These are phyloP conservation scores for Volutella citrinella DNA, from an alignment of 2,329 filamentous ascomycete species.

Conservation along the genomic window DNA sequence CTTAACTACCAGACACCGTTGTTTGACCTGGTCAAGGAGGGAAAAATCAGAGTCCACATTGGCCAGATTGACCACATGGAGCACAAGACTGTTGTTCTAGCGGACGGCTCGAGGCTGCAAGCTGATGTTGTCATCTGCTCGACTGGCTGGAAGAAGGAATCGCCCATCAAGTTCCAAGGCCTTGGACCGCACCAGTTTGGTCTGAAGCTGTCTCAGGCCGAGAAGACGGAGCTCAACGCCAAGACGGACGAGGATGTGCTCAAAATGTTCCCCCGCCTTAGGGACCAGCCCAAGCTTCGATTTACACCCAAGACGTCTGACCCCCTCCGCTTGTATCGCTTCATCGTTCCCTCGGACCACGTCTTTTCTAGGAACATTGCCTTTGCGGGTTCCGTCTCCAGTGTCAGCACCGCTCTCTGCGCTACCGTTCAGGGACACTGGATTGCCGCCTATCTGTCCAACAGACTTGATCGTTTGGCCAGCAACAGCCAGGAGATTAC, in stretches of 20 bases:
- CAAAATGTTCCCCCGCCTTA: slow-evolving; percentile 15
- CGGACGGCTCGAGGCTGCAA: slow-evolving; percentile 36
- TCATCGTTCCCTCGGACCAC: slow-evolving; percentile 21
- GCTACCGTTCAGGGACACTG: slow-evolving; percentile 44
- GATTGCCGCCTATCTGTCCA: slow-evolving; percentile 57
- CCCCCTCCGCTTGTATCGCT: slow-evolving; percentile 23
- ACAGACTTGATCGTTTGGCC: slow-evolving; percentile 37
- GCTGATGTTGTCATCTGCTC: slow-evolving; percentile 47
- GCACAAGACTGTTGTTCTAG: slow-evolving; percentile 37
- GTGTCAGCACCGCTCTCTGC: slow-evolving; percentile 31
- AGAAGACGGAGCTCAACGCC: slow-evolving; percentile 8
- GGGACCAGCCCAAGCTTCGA: slow-evolving; percentile 17
- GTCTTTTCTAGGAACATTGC: slow-evolving; percentile 27
- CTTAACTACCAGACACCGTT: slow-evolving; percentile 50
- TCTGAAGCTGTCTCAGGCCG: slow-evolving; percentile 8
- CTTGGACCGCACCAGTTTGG: slow-evolving; percentile 13
- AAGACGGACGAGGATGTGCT: slow-evolving; percentile 18
- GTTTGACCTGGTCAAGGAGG: slow-evolving; percentile 48
- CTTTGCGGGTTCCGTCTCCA: slow-evolving; percentile 30
- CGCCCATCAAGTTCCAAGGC: slow-evolving; percentile 40
- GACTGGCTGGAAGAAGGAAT: slow-evolving; percentile 50
- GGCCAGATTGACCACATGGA: slow-evolving; percentile 43
- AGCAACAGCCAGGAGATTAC: slow-evolving; percentile 36
- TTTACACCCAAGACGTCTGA: slow-evolving; percentile 16
- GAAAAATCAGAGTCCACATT: slow-evolving; percentile 45